A percentile compares a stretch with the other conserved stretches of the same genome.
Conservation (phyloP, 306 rosid genomes). For the Echinosophora koreensis region DNA sequence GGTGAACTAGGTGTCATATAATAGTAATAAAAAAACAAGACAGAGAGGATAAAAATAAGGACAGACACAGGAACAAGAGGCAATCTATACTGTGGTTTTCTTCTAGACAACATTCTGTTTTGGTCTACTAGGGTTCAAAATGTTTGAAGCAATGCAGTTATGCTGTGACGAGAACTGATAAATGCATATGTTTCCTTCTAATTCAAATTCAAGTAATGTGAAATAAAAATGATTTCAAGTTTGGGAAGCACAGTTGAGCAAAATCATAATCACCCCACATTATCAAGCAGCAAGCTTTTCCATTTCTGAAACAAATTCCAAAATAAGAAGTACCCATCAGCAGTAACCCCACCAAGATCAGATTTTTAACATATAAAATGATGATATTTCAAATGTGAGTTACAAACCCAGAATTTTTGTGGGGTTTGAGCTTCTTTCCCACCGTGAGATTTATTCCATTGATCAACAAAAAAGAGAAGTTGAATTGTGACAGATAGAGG, state of each 20-base stretch:
- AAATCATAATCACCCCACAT: background rate
- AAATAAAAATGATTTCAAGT: constrained; percentile 1
- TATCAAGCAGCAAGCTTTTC: constrained; percentile 2
- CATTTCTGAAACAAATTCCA: constrained; percentile 33
- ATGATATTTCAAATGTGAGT: background rate
- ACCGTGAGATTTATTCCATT: background rate
- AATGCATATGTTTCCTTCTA: constrained; percentile 13
- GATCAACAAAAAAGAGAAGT: background rate
- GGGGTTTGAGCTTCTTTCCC: background rate
- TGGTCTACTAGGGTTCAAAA: constrained; percentile 41
- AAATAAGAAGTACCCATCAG: background rate
- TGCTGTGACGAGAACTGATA: background rate
- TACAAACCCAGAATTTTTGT: background rate
- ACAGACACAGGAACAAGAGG: constrained; percentile 52
- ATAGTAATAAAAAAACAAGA: constrained; percentile 55
- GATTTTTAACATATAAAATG: background rate
- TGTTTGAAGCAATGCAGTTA: constrained; percentile 40
- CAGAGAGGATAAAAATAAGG: constrained; percentile 42
- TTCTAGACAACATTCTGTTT: constrained; percentile 53
- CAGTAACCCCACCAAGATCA: constrained; percentile 16
- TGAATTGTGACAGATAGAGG: background rate
- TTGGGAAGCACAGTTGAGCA: background rate
- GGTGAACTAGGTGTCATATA: constrained; percentile 44
- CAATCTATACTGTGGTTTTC: constrained; percentile 51
- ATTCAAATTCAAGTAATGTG: background rate